Conservation (phyloP, 257 asterid species). For the Agastache rugosa region DNA sequence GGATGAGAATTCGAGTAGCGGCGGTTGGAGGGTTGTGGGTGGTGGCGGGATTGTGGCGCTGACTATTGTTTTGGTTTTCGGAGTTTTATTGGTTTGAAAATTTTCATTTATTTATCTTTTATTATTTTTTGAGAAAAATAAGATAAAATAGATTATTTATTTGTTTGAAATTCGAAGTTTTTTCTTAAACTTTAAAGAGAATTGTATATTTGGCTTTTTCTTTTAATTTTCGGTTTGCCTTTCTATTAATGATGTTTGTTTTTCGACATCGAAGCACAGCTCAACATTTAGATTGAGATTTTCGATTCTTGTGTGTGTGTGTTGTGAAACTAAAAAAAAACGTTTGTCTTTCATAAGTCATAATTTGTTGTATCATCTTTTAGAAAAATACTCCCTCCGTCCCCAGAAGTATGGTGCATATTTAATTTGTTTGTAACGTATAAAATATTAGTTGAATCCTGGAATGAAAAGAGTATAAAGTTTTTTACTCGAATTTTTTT, state of each 20-base stretch:
- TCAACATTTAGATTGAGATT: no score
- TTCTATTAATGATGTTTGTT: background rate
- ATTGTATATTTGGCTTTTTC: background rate
- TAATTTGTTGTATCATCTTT: no score
- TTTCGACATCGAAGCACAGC: no score
- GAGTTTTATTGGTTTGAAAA: constrained; percentile 3
- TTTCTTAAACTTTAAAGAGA: background rate
- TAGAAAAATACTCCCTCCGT: no score
- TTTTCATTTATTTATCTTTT: background rate
- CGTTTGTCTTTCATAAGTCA: no score
- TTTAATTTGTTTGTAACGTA: no score
- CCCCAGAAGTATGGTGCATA: no score
- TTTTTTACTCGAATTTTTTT: no score
- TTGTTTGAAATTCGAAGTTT: background rate
- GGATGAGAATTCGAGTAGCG: constrained; percentile 46
- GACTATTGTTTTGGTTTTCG: constrained; percentile 30
- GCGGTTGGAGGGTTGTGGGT: constrained; percentile 26
- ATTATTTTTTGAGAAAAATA: background rate
- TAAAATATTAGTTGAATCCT: no score
- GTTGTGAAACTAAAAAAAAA: no score
- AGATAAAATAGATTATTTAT: background rate
- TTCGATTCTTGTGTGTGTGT: no score
- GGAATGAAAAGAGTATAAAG: no score
- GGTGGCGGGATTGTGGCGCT: constrained; percentile 38
- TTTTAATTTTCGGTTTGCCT: background rate